Evolutionary conservation across 2,329 filamentous ascomycete genomes (phyloP).

Genomic region (Ceratocystis colombiana): DNA sequence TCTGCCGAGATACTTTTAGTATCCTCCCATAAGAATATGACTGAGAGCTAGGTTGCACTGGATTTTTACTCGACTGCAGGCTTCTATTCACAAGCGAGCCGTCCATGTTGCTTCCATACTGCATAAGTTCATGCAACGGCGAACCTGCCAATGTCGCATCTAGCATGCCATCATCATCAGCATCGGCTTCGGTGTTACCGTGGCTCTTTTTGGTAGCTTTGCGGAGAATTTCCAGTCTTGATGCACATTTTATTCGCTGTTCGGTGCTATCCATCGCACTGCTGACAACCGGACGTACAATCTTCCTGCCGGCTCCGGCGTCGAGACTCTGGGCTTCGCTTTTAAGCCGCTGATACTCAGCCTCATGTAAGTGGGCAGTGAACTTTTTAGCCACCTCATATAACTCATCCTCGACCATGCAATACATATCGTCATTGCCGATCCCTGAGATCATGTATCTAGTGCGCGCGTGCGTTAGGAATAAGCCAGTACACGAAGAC

Average conservation of each 20-base stretch:
- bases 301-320: constrained; percentile 41
- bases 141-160: constrained; percentile 14
- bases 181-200: constrained; percentile 27
- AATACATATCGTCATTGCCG: constrained; percentile 60
- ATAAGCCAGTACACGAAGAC: neutral
- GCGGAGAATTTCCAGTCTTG: constrained; percentile 25
- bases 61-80: neutral
- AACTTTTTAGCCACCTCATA: constrained; percentile 56
- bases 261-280: constrained; percentile 27
- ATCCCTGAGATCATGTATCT: constrained; percentile 56
- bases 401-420: constrained; percentile 80
- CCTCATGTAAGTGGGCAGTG: constrained; percentile 66
- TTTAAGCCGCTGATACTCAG: constrained; percentile 62
- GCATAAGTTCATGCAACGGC: constrained; percentile 11
- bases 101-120: neutral
- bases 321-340: constrained; percentile 45
- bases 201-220: neutral
- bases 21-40: neutral
- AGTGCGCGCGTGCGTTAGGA: neutral
- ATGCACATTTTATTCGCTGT: constrained; percentile 32
- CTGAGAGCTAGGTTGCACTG: neutral
- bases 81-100: neutral
- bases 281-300: constrained; percentile 41
- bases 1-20: neutral
- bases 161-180: constrained; percentile 28